These are phyloP conservation scores for Marasmius sp. DNA, from an alignment of 1,284 basidiomycete species.

Conservation along the genomic window DNA sequence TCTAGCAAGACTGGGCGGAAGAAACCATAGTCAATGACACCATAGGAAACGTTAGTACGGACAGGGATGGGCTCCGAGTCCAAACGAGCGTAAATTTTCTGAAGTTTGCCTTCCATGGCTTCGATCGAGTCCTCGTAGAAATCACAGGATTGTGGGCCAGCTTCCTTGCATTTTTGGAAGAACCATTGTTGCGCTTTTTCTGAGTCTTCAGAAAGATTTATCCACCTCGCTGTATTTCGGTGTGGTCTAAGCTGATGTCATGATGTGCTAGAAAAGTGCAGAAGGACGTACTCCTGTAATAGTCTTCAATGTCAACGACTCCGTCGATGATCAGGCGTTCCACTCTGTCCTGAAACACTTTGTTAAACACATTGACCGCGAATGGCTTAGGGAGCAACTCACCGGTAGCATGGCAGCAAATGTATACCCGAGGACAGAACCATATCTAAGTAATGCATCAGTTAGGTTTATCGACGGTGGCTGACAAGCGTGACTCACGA, in stretches of 20 bases:
- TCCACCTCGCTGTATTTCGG: conserved; percentile 2
- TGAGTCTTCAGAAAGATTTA: conserved; percentile 11
- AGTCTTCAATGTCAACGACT: conserved; percentile 16
- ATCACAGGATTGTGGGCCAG: conserved; percentile 15
- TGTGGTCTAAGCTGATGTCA: background rate
- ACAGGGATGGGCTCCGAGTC: conserved; percentile 14
- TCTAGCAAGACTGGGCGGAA: conserved; percentile 11
- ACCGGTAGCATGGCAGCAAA: conserved; percentile 23
- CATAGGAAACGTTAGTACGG: conserved; percentile 9
- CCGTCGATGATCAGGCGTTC: conserved; percentile 20
- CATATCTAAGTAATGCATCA: conserved; percentile 14
- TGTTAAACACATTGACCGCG: background rate
- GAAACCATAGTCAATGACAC: conserved; percentile 15
- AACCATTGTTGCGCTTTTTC: conserved; percentile 12
- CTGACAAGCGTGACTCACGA: conserved; percentile 14
- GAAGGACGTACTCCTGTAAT: conserved; percentile 12
- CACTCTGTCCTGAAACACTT: conserved; percentile 14
- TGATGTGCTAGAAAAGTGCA: background rate
- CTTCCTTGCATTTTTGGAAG: conserved; percentile 14
- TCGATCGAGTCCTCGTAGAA: conserved; percentile 15
- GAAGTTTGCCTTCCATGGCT: conserved; percentile 9
- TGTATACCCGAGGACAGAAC: conserved; percentile 19
- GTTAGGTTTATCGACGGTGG: background rate
- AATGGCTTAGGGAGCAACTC: background rate
- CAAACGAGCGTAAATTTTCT: conserved; percentile 10